Evolutionary conservation across 2,329 filamentous ascomycete genomes (phyloP).

Genomic region (Helicocarpus griseus): DNA sequence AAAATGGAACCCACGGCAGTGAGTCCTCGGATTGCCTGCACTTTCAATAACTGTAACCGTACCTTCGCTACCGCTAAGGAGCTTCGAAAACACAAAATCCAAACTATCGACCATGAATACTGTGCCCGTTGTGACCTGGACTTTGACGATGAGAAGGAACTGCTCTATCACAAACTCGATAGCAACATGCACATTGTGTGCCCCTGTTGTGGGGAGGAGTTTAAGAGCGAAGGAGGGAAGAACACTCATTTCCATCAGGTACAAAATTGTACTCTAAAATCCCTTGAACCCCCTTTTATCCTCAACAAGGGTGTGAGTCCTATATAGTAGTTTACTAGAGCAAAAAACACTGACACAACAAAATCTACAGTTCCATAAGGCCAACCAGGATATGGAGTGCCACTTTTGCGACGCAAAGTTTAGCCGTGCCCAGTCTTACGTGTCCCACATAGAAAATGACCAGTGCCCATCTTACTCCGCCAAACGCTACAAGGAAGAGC

Average conservation of each 20-base stretch:
- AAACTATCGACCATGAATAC: conserved; percentile 30
- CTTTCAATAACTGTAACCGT: conserved; percentile 36
- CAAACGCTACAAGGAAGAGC: conserved; percentile 37
- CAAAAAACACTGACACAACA: neutral
- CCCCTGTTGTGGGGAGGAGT: conserved; percentile 48
- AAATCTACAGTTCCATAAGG: conserved; percentile 35
- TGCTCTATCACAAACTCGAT: conserved; percentile 41
- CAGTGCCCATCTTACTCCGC: conserved; percentile 38
- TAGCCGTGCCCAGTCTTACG: conserved; percentile 38
- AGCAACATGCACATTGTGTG: conserved; percentile 43
- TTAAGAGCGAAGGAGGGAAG: conserved; percentile 43
- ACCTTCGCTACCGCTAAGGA: conserved; percentile 36
- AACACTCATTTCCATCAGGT: conserved; percentile 45
- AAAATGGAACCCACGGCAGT: neutral
- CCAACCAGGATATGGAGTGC: conserved; percentile 43
- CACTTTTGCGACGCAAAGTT: conserved; percentile 39
- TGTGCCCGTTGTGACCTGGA: conserved; percentile 36
- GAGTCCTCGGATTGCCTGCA: conserved; percentile 32
- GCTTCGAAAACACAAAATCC: conserved; percentile 44
- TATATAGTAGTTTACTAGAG: no score
- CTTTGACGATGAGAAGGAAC: conserved; percentile 35
- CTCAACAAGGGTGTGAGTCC: no score
- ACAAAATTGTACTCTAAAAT: no score
- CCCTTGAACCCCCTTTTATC: no score
- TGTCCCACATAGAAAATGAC: conserved; percentile 46